A percentile compares a stretch with the other conserved stretches of the same genome.
These are phyloP conservation scores for Leptographium procerum DNA, from an alignment of 2,329 filamentous ascomycete genomes.

Conservation along the genomic window DNA sequence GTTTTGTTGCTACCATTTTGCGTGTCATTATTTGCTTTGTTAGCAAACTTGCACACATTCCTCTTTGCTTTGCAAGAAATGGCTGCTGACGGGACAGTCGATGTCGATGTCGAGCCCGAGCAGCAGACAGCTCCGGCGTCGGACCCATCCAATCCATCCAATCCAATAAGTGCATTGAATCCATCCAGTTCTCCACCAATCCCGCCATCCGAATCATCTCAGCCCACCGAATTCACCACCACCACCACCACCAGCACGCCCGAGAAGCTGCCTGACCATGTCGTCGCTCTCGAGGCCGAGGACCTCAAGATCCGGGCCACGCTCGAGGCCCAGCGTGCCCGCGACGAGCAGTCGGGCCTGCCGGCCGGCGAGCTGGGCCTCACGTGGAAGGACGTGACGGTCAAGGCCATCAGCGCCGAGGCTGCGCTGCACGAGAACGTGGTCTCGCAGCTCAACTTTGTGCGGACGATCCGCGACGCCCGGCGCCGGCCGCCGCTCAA, in stretches of 20 bases:
- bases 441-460: conserved; percentile 45
- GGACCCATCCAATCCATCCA: too few relatives aligned
- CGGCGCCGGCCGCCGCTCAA: conserved; percentile 45
- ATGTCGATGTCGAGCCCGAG: too few relatives aligned
- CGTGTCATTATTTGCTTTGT: too few relatives aligned
- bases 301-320: neutral
- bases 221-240: neutral
- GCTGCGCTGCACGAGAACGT: conserved; percentile 57
- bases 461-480: conserved; percentile 39
- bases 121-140: neutral
- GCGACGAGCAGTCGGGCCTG: conserved; percentile 1
- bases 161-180: too few relatives aligned
- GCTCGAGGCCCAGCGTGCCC: neutral
- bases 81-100: neutral
- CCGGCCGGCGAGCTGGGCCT: conserved; percentile 36
- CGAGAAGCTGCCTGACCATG: neutral
- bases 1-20: neutral
- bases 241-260: too few relatives aligned
- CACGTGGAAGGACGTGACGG: conserved; percentile 52
- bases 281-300: neutral
- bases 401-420: conserved; percentile 49
- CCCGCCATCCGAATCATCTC: neutral
- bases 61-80: neutral
- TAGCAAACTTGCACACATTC: neutral
- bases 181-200: neutral